A percentile compares a stretch with the other conserved stretches of the same genome.
These are phyloP conservation scores for Gardenia jasminoides DNA, from an alignment of 257 asterid species.

Conservation along the genomic window DNA sequence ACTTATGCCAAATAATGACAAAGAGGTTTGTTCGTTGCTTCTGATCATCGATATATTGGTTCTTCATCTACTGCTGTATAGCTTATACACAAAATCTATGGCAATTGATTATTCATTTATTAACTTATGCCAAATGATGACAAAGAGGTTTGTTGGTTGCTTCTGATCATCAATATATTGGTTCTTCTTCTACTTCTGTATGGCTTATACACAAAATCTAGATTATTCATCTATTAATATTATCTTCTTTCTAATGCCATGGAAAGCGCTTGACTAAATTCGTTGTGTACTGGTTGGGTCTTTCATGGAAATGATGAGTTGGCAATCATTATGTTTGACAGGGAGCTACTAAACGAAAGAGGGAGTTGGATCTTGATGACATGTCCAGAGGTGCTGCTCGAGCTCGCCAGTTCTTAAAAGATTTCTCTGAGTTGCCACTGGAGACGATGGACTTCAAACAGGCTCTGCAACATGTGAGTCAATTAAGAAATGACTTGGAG, in stretches of 20 bases:
- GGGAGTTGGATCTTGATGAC: constrained; percentile 59
- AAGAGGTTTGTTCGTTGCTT: constrained; percentile 43
- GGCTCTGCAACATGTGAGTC: constrained; percentile 47
- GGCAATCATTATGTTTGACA: constrained; percentile 25
- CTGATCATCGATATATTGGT: background rate
- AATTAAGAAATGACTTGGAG: constrained; percentile 61
- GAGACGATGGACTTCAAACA: constrained; percentile 68
- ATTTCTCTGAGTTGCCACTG: constrained; percentile 68
- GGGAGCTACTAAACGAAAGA: constrained; percentile 63
- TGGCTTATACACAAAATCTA: background rate
- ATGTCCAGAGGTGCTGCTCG: constrained; percentile 60
- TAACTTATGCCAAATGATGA: constrained; percentile 33
- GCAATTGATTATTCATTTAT: background rate
- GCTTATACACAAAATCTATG: background rate
- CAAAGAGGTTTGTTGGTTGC: constrained; percentile 44
- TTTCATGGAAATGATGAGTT: background rate
- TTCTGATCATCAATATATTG: background rate
- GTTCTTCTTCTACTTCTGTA: background rate
- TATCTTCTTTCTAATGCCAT: background rate
- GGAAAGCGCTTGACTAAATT: background rate
- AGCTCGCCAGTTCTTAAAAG: constrained; percentile 75
- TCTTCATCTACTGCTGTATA: background rate
- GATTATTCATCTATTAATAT: background rate
- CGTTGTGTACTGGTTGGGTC: background rate
- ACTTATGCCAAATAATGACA: constrained; percentile 34